Conservation (phyloP, 75 land plant genomes). For the Gnetum montanum region DNA sequence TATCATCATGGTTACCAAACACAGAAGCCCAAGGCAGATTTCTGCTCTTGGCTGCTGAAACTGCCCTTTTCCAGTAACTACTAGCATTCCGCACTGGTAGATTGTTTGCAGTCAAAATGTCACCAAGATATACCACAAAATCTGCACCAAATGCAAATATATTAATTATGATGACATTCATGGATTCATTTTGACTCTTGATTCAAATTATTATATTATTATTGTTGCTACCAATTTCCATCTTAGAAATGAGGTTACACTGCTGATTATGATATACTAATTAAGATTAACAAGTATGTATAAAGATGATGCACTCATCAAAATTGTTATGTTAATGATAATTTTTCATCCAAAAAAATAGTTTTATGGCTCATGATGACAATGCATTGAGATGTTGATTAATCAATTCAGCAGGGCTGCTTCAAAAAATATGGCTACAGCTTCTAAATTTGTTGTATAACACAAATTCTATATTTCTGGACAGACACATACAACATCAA, state of each 20-base stretch:
- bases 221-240: not conserved
- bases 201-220: not conserved
- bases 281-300: too few relatives aligned
- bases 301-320: too few relatives aligned
- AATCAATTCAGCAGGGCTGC: too few relatives aligned
- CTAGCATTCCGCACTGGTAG: constrained; percentile 59
- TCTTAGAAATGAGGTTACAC: not conserved
- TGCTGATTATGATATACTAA: not conserved
- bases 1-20: constrained; percentile 97
- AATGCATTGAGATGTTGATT: too few relatives aligned
- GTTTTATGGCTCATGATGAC: too few relatives aligned
- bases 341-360: too few relatives aligned
- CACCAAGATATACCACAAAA: constrained; percentile 85
- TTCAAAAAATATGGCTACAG: too few relatives aligned
- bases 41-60: constrained; percentile 42
- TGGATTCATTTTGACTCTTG: not conserved
- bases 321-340: too few relatives aligned
- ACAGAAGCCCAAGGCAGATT: constrained; percentile 79
- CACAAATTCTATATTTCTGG: too few relatives aligned
- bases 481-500: too few relatives aligned
- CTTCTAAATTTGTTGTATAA: too few relatives aligned
- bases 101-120: constrained; percentile 86
- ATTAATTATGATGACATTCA: not conserved
- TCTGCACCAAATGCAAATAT: too few relatives aligned
- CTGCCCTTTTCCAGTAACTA: constrained; percentile 71